Percentiles rank a stretch among this genome's conserved stretches.
Conservation (phyloP, 805 yeast genomes). For the Wickerhamomyces hampshirensis region DNA sequence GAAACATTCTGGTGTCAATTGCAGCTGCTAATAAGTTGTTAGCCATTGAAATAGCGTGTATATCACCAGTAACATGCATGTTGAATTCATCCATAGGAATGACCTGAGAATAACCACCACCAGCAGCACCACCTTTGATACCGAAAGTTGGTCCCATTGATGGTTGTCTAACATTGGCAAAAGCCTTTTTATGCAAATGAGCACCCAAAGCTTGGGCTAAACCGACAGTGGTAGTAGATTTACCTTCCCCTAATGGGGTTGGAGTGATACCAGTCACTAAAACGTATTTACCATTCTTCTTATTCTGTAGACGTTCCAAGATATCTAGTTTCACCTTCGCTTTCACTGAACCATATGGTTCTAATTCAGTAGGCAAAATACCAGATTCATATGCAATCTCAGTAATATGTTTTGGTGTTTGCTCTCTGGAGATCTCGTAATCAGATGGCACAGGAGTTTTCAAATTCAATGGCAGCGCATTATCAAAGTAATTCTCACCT, state of each 20-base stretch:
- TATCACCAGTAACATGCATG: conserved; percentile 96
- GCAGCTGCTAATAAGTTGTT: conserved; percentile 94
- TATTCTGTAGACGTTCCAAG: conserved; percentile 58
- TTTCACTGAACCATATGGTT: conserved; percentile 83
- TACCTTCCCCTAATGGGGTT: conserved; percentile 97
- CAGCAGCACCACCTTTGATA: conserved; percentile 99
- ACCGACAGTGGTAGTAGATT: conserved; percentile 94
- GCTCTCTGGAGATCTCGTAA: conserved; percentile 83
- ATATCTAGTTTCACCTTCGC: conserved; percentile 78
- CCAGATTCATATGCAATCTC: conserved; percentile 79
- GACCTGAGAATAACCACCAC: conserved; percentile 97
- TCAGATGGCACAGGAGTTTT: conserved; percentile 83
- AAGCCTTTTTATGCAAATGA: conserved; percentile 72
- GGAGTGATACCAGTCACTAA: conserved; percentile 98
- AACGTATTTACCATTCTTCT: conserved; percentile 77
- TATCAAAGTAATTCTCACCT: conserved; percentile 43
- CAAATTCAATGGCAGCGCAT: conserved; percentile 51
- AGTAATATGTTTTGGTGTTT: conserved; percentile 77
- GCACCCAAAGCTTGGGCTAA: conserved; percentile 96
- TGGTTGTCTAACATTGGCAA: conserved; percentile 96
- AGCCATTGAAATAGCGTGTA: conserved; percentile 93
- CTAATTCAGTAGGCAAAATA: conserved; percentile 71
- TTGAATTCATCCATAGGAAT: conserved; percentile 99
- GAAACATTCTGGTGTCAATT: conserved; percentile 94
- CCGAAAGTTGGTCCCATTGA: conserved; percentile 99